Evolutionary conservation across 306 rosid genomes (phyloP), one percentile per base, ranked within the genome.

Genomic region (Acacia confusa): DNA sequence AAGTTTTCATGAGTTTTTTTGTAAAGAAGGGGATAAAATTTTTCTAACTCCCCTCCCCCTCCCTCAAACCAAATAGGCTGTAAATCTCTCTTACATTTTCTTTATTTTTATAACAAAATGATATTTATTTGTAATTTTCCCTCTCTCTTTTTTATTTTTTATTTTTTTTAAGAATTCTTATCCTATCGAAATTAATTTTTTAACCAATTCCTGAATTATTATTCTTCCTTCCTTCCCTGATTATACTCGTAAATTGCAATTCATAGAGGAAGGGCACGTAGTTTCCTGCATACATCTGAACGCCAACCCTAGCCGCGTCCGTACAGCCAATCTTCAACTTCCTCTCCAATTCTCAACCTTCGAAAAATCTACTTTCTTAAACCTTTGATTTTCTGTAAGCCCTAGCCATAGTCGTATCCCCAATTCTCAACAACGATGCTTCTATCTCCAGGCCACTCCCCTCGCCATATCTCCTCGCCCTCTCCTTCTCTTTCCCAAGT

Each of bases 361-460:
- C 81, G 6, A 22, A 57, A 57, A 57, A 3, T 9, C 64, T 57
- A 19, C 11, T 20, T 30, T 27, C 4, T 5, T 10, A 45, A 43
- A 2, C 72, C 9, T 76, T 41, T n/a, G 20, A 19, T 52, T 58
- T 7, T 27, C 41, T 63, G 53, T 15, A 52, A 70, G 32, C 65
- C 81, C 65, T 43, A 61, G n/a, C 38, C 47, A 57, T 43, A 50
- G 17, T 41, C 47, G 16, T 25, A 32, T 20, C 53, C 55, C n/a
- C 24, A 77, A 43, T 77, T 25, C 24, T 19, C 41, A 71, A 64
- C 36, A 43, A 83, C 9, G 27, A 91, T 93, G 99, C 98, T 93
- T 88, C 97, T 88, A 60, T 91, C 98, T 14, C 99, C 98, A 4
- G 99, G 99, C 4, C 94, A 91, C 71, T 96, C 98, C 63, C 98